Evolutionary conservation across 805 yeast genomes (phyloP), one percentile per base, ranked within the genome.

Genomic region (Citeromyces matritensis): DNA sequence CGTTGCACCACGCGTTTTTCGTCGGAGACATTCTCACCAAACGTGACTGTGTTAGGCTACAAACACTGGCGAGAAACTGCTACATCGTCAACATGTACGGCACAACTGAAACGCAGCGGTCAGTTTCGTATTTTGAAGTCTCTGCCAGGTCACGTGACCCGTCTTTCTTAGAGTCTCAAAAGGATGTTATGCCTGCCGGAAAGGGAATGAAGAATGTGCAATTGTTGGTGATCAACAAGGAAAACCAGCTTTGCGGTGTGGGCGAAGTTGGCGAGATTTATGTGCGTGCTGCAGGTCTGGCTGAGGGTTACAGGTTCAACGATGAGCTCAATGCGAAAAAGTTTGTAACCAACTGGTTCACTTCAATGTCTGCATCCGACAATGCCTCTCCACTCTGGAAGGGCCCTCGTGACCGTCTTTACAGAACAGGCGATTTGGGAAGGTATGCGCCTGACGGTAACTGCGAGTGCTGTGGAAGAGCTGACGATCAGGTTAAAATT

Each of bases 221-320:
- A 53, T 60, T 91, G 36, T 64, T 93, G 35, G 94, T 91, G 37
- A 96, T 91, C 26, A 91, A 93, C 61, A 67, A 97, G 51, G 63
- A 81, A 45, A 94, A 88, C 45, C 93, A 84, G 57, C 73, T 91
- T 6, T 91, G 98, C 63, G 98, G 96, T 55, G 85, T 91, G 40
- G 98, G 99, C 42, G 99, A 91, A 57, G 91, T 91, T 37, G 99
- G 99, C 48, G 99, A 91, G 54, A 86, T 91, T 39, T 91, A 91
- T 48, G 97, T 93, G 8, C 75, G 99, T 49, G 99, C 98, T 26
- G 98, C 84, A 35, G 99, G 99, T 31, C 65, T 91, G 35, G 94
- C 96, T 11, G 98, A 88, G 53, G 95, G 97, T 3, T 91, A 91
- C 57, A 69, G 95, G 45, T 83, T 86, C 29, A 65, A 86, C 37